Conservation (phyloP, 176 grass and related monocot species). For the Musa beccarii region DNA sequence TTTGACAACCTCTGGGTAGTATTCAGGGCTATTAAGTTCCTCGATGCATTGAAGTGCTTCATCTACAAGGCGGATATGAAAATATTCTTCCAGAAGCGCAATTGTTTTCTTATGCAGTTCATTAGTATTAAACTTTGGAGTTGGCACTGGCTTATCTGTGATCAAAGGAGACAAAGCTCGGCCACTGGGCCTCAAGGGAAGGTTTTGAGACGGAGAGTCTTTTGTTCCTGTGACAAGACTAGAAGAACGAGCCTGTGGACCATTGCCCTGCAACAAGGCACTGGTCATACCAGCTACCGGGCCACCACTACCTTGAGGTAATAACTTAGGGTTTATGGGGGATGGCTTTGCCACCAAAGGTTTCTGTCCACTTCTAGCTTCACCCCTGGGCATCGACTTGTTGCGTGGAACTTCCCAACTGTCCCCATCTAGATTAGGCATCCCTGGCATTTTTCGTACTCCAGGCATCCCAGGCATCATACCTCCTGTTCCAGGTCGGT, state of each 20-base stretch:
- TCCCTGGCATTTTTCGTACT: constrained; percentile 93
- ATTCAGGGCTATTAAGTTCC: constrained; percentile 62
- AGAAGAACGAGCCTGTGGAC: constrained; percentile 26
- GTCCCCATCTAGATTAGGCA: constrained; percentile 80
- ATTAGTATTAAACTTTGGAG: constrained; percentile 26
- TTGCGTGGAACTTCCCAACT: constrained; percentile 90
- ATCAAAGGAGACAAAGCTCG: constrained; percentile 26
- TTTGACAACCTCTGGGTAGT: constrained; percentile 79
- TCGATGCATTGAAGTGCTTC: constrained; percentile 94
- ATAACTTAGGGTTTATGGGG: constrained; percentile 54
- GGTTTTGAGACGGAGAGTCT: constrained; percentile 30
- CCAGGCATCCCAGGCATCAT: constrained; percentile 99
- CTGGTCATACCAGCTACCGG: constrained; percentile 63
- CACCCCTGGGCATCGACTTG: constrained; percentile 71
- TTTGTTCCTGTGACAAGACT: constrained; percentile 14
- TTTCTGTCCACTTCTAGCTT: constrained; percentile 29
- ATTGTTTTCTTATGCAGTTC: constrained; percentile 77
- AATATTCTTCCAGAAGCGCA: constrained; percentile 93
- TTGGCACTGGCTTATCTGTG: constrained; percentile 24
- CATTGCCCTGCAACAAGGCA: constrained; percentile 43
- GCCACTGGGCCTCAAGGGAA: constrained; percentile 31
- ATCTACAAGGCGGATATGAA: constrained; percentile 56
- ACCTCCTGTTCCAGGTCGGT: constrained; percentile 32
- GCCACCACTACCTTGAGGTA: constrained; percentile 68
- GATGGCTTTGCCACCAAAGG: constrained; percentile 28